phyloP scores from a whole-genome alignment of 2,329 filamentous ascomycete genomes.

The Beauveria pseudobassiana region DNA sequence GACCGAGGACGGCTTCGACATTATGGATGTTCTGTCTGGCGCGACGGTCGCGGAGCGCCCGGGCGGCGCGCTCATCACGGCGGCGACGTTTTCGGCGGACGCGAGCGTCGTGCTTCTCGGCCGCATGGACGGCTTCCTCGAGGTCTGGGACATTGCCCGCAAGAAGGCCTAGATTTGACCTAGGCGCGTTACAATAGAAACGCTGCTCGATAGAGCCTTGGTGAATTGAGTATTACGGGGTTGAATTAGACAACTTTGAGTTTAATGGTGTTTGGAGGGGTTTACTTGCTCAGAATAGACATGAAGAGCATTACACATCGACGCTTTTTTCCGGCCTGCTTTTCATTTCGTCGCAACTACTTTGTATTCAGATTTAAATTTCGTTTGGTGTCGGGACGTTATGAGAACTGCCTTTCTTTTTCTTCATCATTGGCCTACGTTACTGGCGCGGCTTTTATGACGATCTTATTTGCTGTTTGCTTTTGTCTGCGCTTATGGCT shows the following conservation, averaged over 20 bases:
- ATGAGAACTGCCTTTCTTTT: neutral
- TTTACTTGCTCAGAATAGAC: neutral
- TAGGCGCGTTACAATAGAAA: neutral
- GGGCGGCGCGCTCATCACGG: slow-evolving; percentile 23
- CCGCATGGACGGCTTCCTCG: slow-evolving; percentile 26
- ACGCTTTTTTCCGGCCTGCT: neutral
- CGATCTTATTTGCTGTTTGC: neutral
- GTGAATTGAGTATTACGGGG: no score
- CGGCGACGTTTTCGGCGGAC: slow-evolving; percentile 28
- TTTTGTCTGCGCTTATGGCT: neutral
- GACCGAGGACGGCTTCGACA: slow-evolving; percentile 34
- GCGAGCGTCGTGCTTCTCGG: slow-evolving; percentile 25
- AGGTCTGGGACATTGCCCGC: slow-evolving; percentile 24
- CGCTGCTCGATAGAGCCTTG: no score
- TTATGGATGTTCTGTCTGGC: slow-evolving; percentile 31
- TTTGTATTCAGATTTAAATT: no score
- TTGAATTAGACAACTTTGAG: neutral
- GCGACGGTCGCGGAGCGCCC: slow-evolving; percentile 22
- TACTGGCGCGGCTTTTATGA: neutral
- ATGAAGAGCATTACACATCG: neutral
- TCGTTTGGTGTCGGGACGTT: neutral
- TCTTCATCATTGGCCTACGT: neutral
- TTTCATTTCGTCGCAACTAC: neutral
- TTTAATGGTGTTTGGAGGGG: neutral
- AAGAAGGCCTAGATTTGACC: neutral